Evolutionary conservation across 768 basidiomycete species (phyloP).

Genomic region (Amanita pseudoporphyria): DNA sequence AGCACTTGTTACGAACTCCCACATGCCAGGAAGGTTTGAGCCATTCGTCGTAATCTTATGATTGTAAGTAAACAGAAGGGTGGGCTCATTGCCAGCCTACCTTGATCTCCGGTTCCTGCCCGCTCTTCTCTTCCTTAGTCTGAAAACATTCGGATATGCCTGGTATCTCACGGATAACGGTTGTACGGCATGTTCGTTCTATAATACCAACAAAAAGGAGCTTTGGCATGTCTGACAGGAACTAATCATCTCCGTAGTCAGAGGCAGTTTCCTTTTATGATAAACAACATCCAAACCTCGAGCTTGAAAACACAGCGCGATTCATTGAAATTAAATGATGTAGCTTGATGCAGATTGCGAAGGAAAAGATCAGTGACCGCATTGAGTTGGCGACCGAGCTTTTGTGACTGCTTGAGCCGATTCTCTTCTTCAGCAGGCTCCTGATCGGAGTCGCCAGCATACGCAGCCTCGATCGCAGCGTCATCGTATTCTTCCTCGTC

Average conservation of each 20-base stretch:
- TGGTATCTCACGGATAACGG: constrained; percentile 83
- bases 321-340: constrained; percentile 62
- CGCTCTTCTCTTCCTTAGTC: constrained; percentile 49
- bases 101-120: constrained; percentile 37
- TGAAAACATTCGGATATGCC: constrained; percentile 86
- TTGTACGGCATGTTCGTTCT: constrained; percentile 76
- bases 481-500: constrained; percentile 43
- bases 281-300: constrained; percentile 45
- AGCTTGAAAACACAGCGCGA: constrained; percentile 69
- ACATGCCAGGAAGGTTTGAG: constrained; percentile 85
- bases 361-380: constrained; percentile 44
- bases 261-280: not conserved
- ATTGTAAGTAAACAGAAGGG: constrained; percentile 1
- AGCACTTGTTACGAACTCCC: constrained; percentile 54
- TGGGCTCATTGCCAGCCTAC: constrained; percentile 21
- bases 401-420: constrained; percentile 2
- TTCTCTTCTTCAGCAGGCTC: constrained; percentile 9
- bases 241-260: constrained; percentile 37
- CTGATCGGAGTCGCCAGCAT: constrained; percentile 35
- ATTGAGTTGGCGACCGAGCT: constrained; percentile 30
- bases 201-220: constrained; percentile 89
- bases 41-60: constrained; percentile 78
- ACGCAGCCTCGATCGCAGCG: constrained; percentile 56
- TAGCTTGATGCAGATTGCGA: constrained; percentile 51
- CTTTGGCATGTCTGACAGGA: constrained; percentile 83